phyloP scores from a whole-genome alignment of 257 asterid species.

The Rehmannia glutinosa region DNA sequence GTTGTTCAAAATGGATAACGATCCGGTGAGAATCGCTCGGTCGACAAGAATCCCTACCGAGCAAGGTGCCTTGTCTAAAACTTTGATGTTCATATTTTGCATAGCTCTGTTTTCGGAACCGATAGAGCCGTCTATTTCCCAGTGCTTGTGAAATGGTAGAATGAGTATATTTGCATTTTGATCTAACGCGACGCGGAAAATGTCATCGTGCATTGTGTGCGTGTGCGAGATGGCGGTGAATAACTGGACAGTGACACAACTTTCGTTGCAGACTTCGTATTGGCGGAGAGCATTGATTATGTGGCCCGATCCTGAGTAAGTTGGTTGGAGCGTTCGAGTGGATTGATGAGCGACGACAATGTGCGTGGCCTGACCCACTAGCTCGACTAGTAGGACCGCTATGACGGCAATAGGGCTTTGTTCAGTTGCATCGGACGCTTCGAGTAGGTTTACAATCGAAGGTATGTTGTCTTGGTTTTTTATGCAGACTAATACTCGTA shows the following conservation, averaged over 20 bases:
- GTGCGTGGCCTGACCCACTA: conserved; percentile 61
- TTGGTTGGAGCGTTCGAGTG: conserved; percentile 34
- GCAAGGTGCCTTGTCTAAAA: conserved; percentile 62
- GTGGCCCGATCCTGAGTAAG: conserved; percentile 44
- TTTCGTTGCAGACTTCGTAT: conserved; percentile 50
- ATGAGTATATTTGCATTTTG: conserved; percentile 50
- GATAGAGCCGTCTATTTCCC: conserved; percentile 77
- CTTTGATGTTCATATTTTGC: conserved; percentile 52
- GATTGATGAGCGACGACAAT: conserved; percentile 71
- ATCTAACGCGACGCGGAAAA: conserved; percentile 49
- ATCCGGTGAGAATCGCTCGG: conserved; percentile 46
- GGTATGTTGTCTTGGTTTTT: conserved; percentile 59
- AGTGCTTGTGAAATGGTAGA: conserved; percentile 72
- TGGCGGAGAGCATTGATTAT: conserved; percentile 69
- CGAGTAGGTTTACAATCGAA: conserved; percentile 53
- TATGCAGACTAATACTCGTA: conserved; percentile 56
- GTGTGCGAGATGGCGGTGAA: conserved; percentile 50
- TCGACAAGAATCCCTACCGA: conserved; percentile 68
- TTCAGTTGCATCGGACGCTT: conserved; percentile 60
- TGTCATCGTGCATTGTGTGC: conserved; percentile 59
- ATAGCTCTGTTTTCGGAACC: conserved; percentile 40
- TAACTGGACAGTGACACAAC: conserved; percentile 47
- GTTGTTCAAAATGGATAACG: conserved; percentile 37
- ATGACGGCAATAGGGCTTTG: conserved; percentile 56
- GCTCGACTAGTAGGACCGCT: conserved; percentile 61